Conservation (phyloP, 108 stramenopile species). For the Skeletonema menzelii region DNA sequence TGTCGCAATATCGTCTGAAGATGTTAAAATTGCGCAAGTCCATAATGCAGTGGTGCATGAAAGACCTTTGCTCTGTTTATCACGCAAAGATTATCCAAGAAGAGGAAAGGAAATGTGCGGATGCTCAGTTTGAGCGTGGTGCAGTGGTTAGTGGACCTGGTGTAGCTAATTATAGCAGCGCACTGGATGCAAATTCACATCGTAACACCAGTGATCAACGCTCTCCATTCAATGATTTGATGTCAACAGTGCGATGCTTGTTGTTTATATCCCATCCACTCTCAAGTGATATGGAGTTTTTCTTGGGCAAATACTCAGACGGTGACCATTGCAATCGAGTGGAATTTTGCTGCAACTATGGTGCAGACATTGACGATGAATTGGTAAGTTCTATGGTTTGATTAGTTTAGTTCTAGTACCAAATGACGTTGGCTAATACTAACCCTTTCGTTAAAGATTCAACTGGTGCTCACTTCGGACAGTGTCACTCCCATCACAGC, state of each 20-base stretch:
- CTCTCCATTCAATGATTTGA: slow-evolving; percentile 35
- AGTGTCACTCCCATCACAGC: slow-evolving; percentile 37
- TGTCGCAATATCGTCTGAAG: slow-evolving; percentile 2
- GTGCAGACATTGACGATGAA: slow-evolving; percentile 66
- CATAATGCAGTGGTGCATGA: slow-evolving; percentile 53
- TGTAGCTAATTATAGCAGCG: slow-evolving; percentile 48
- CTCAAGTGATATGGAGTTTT: slow-evolving; percentile 43
- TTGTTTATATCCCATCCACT: slow-evolving; percentile 56
- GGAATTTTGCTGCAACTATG: slow-evolving; percentile 45
- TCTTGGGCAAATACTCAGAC: slow-evolving; percentile 24
- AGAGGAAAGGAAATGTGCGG: not conserved
- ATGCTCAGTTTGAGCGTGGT: slow-evolving; percentile 13
- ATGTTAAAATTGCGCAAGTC: slow-evolving; percentile 20
- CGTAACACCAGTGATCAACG: not conserved
- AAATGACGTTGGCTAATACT: not conserved
- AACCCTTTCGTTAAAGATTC: not conserved
- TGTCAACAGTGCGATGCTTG: slow-evolving; percentile 46
- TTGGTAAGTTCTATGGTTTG: slow-evolving; percentile 28
- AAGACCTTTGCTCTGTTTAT: slow-evolving; percentile 24
- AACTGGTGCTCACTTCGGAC: slow-evolving; percentile 50
- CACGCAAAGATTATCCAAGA: slow-evolving; percentile 13
- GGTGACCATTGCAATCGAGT: slow-evolving; percentile 40
- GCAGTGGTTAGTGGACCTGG: slow-evolving; percentile 52
- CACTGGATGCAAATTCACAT: slow-evolving; percentile 39
- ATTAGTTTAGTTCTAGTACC: not conserved